Evolutionary conservation across 495 filamentous ascomycete genomes (phyloP).

Genomic region (Penicillium fimorum): DNA sequence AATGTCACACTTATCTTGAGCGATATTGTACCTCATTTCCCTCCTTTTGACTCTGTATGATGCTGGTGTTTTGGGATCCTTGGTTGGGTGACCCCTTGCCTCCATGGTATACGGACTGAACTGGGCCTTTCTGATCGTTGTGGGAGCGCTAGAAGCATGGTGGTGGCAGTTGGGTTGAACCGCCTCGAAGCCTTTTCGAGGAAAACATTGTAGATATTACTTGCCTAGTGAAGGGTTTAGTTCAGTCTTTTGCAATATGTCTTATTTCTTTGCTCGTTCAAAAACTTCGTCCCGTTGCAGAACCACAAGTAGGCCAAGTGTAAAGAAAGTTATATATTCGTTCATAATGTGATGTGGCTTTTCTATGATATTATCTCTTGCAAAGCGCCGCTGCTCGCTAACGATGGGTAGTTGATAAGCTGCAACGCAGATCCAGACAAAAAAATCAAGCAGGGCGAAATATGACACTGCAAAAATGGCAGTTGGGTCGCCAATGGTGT

Average conservation of each 20-base stretch:
- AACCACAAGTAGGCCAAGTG: not conserved
- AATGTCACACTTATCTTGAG: slow-evolving; percentile 6
- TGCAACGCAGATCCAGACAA: slow-evolving; percentile 11
- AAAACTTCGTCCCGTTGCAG: not conserved
- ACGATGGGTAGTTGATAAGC: slow-evolving; percentile 22
- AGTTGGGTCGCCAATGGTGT: not conserved
- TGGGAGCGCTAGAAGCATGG: slow-evolving; percentile 10
- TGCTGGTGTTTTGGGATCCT: slow-evolving; percentile 11
- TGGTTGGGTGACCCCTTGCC: slow-evolving; percentile 6
- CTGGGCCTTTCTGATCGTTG: slow-evolving; percentile 11
- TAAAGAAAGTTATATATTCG: not conserved
- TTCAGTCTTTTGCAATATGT: slow-evolving; percentile 34
- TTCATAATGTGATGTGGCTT: not conserved
- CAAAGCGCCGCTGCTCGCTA: slow-evolving; percentile 8
- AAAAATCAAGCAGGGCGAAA: not conserved
- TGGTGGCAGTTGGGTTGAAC: slow-evolving; percentile 4
- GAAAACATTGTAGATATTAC: slow-evolving; percentile 44
- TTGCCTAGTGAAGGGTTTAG: slow-evolving; percentile 28
- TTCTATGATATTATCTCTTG: slow-evolving; percentile 5
- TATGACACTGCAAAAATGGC: not conserved
- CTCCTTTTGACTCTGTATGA: slow-evolving; percentile 15
- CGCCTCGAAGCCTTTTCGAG: slow-evolving; percentile 17
- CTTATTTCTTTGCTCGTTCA: slow-evolving; percentile 16
- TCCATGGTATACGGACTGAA: slow-evolving; percentile 15
- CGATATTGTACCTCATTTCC: slow-evolving; percentile 4